Percentiles rank a stretch among this genome's conserved stretches.
Evolutionary conservation across 352 stramenopile species (phyloP).

Genomic region (Pythium chondricola): DNA sequence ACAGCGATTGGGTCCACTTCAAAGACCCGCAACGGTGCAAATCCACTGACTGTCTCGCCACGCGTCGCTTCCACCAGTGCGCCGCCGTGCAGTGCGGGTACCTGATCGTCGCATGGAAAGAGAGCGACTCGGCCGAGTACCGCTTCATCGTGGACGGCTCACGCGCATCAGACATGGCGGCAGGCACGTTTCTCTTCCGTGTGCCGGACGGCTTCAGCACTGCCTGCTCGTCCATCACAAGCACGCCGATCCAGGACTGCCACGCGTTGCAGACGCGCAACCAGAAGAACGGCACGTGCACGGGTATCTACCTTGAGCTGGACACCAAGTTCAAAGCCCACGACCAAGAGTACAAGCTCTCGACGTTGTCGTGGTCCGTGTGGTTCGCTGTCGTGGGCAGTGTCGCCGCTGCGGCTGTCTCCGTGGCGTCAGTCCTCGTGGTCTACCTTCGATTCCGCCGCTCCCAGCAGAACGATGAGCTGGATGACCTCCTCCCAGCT

Average conservation of each 20-base stretch:
- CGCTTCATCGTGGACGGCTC: conserved; percentile 77
- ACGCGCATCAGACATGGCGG: conserved; percentile 45
- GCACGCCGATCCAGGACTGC: conserved; percentile 39
- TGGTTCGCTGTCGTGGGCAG: conserved; percentile 56
- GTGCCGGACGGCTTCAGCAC: not conserved
- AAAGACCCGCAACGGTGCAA: conserved; percentile 42
- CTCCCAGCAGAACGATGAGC: conserved; percentile 16
- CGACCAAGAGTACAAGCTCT: conserved; percentile 55
- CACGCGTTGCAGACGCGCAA: conserved; percentile 74
- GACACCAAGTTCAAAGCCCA: conserved; percentile 50
- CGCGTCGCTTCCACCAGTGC: conserved; percentile 55
- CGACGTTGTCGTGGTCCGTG: conserved; percentile 36
- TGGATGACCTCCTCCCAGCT: conserved; percentile 27
- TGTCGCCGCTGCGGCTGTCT: conserved; percentile 38
- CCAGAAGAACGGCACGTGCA: conserved; percentile 45
- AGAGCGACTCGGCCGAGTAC: conserved; percentile 34
- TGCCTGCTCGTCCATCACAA: conserved; percentile 25
- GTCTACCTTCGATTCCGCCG: conserved; percentile 34
- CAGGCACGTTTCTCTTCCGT: conserved; percentile 59
- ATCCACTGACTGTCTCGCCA: conserved; percentile 54
- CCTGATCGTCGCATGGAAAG: conserved; percentile 66
- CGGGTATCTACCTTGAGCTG: conserved; percentile 63
- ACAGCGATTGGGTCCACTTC: conserved; percentile 66
- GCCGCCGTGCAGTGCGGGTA: conserved; percentile 61
- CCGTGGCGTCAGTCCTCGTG: conserved; percentile 38